Percentiles rank a stretch among this genome's conserved stretches.
phyloP scores from a whole-genome alignment of 2,329 filamentous ascomycete genomes.

The Aspergillus proliferans region DNA sequence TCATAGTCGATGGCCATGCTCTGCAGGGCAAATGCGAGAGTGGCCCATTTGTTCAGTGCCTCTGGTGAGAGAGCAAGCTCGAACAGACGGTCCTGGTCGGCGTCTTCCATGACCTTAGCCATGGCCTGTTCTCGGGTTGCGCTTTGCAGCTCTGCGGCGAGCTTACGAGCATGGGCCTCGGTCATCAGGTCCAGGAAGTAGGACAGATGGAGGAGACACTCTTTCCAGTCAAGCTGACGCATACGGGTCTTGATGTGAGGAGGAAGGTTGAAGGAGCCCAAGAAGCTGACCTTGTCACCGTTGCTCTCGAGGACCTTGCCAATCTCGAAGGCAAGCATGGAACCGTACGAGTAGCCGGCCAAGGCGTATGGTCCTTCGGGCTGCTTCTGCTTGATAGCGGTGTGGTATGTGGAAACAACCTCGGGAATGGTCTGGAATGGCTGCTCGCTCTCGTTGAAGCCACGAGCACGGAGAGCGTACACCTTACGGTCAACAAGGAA shows the following conservation, averaged over 20 bases:
- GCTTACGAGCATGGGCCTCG: slow-evolving; percentile 21
- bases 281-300: slow-evolving; percentile 38
- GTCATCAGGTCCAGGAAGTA: slow-evolving; percentile 38
- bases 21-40: slow-evolving; percentile 32
- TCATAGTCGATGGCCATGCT: slow-evolving; percentile 40
- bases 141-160: slow-evolving; percentile 9
- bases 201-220: slow-evolving; percentile 35
- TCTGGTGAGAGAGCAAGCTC: slow-evolving; percentile 17
- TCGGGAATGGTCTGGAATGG: slow-evolving; percentile 37
- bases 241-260: slow-evolving; percentile 44
- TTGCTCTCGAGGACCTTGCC: slow-evolving; percentile 40
- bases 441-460: slow-evolving; percentile 23
- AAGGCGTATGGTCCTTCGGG: slow-evolving; percentile 48
- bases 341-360: slow-evolving; percentile 48
- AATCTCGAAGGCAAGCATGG: slow-evolving; percentile 47
- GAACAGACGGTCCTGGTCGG: slow-evolving; percentile 4
- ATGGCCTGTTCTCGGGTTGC: slow-evolving; percentile 9
- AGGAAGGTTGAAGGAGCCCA: slow-evolving; percentile 44
- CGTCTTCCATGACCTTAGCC: slow-evolving; percentile 2
- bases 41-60: slow-evolving; percentile 24
- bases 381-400: slow-evolving; percentile 38
- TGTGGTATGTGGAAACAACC: slow-evolving; percentile 35
- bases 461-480: slow-evolving; percentile 10
- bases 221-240: slow-evolving; percentile 34
- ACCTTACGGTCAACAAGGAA: slow-evolving; percentile 10